Conservation (phyloP, 805 yeast species). For the Candida endomychidarum region DNA sequence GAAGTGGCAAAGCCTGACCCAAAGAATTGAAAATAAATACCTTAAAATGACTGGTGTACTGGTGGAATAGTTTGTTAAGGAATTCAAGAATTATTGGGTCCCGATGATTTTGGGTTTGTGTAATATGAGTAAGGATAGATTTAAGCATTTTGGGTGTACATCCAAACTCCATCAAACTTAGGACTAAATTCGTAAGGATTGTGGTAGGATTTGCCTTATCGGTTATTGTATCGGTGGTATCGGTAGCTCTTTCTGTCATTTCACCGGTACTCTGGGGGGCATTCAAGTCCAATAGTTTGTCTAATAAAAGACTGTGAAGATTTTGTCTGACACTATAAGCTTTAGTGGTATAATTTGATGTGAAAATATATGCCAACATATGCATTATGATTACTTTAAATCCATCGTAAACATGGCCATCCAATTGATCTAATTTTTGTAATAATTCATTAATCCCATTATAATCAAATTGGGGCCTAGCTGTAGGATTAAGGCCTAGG, state of each 20-base stretch:
- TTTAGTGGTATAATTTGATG: slow-evolving; percentile 25
- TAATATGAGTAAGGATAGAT: too few species aligned
- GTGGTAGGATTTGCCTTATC: too few species aligned
- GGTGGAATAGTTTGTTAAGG: slow-evolving; percentile 21
- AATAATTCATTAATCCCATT: slow-evolving; percentile 12
- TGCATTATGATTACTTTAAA: slow-evolving; percentile 31
- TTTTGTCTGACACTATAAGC: slow-evolving; percentile 21
- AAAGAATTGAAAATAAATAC: slow-evolving; percentile 26
- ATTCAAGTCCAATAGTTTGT: slow-evolving; percentile 19
- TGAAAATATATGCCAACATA: slow-evolving; percentile 21
- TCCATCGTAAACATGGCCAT: slow-evolving; percentile 26
- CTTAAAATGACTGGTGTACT: slow-evolving; percentile 28
- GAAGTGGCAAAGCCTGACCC: slow-evolving; percentile 21
- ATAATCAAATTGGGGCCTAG: slow-evolving; percentile 3
- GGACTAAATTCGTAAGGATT: slow-evolving; percentile 25
- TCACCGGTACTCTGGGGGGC: too few species aligned
- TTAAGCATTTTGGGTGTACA: slow-evolving; percentile 25
- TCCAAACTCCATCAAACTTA: slow-evolving; percentile 34
- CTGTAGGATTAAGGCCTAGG: slow-evolving; percentile 13
- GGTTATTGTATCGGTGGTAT: too few species aligned
- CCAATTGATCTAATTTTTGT: slow-evolving; percentile 19
- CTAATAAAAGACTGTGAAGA: slow-evolving; percentile 22
- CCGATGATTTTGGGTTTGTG: too few species aligned
- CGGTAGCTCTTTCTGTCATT: too few species aligned
- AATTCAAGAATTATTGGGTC: slow-evolving; percentile 22